phyloP scores from a whole-genome alignment of 208 protist species.

The Wallacemonas collosoma region DNA sequence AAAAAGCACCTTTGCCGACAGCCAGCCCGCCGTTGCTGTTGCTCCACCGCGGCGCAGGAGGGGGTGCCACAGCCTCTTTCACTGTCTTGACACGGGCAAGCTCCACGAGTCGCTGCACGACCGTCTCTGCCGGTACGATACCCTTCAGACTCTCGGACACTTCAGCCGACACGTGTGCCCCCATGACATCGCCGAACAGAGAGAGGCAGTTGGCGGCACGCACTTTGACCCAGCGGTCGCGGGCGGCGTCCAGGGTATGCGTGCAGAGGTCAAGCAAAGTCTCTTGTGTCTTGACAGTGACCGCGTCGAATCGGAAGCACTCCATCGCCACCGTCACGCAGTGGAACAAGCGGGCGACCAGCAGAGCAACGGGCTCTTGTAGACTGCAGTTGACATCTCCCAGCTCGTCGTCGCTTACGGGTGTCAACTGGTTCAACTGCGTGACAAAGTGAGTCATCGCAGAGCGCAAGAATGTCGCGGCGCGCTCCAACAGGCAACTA shows the following conservation, averaged over 20 bases:
- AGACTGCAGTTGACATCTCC: conserved; percentile 21
- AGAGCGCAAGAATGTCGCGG: conserved; percentile 63
- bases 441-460: conserved; percentile 20
- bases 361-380: conserved; percentile 28
- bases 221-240: conserved; percentile 68
- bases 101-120: conserved; percentile 53
- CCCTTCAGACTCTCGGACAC: conserved; percentile 29
- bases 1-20: conserved; percentile 76
- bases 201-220: conserved; percentile 68
- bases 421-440: conserved; percentile 1
- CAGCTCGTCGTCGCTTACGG: conserved; percentile 8
- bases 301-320: conserved; percentile 77
- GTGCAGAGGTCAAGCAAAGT: conserved; percentile 79
- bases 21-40: conserved; percentile 58
- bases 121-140: conserved; percentile 21
- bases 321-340: conserved; percentile 70
- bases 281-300: conserved; percentile 63
- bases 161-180: conserved; percentile 53
- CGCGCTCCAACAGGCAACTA: conserved; percentile 65
- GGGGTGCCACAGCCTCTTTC: conserved; percentile 30
- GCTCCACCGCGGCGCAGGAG: conserved; percentile 57
- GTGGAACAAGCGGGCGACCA: conserved; percentile 74
- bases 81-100: conserved; percentile 55
- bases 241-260: conserved; percentile 47
- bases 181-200: conserved; percentile 53